These are phyloP conservation scores for Fusarium verrucosum DNA, from an alignment of 2,329 filamentous ascomycete genomes.

Conservation along the genomic window DNA sequence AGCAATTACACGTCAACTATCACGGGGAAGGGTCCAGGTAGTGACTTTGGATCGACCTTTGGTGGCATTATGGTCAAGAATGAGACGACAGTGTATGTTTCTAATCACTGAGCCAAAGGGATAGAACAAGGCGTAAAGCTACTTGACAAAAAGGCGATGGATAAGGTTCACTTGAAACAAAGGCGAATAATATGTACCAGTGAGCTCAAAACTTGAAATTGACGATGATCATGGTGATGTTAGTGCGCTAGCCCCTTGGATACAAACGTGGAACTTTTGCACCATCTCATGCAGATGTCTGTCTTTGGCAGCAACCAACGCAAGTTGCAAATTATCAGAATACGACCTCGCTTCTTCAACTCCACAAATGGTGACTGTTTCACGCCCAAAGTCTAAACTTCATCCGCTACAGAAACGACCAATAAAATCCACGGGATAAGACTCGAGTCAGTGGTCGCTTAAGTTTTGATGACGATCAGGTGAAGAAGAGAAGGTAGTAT, in stretches of 20 bases:
- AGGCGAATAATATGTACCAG: neutral
- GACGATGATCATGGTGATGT: neutral
- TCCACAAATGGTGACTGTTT: neutral
- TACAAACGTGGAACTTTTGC: neutral
- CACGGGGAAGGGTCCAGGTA: conserved; percentile 14
- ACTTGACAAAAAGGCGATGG: neutral
- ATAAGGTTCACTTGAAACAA: neutral
- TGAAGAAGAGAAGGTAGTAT: no score
- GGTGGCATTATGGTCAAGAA: conserved; percentile 41
- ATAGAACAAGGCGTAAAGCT: neutral
- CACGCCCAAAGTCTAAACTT: neutral
- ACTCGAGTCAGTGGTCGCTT: no score
- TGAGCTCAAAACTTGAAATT: neutral
- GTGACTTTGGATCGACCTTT: neutral
- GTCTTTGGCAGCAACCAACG: neutral
- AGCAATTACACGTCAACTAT: conserved; percentile 28
- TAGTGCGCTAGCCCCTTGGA: neutral
- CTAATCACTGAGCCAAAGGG: conserved; percentile 5
- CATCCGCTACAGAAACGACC: no score
- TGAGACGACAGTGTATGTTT: conserved; percentile 30
- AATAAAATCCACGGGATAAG: no score
- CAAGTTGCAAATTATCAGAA: neutral
- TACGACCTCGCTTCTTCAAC: neutral
- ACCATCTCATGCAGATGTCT: neutral
- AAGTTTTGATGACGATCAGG: no score